Evolutionary conservation across 805 yeast species (phyloP), one percentile per base, ranked within the genome.

Genomic region (Wickerhamiella lipophila): DNA sequence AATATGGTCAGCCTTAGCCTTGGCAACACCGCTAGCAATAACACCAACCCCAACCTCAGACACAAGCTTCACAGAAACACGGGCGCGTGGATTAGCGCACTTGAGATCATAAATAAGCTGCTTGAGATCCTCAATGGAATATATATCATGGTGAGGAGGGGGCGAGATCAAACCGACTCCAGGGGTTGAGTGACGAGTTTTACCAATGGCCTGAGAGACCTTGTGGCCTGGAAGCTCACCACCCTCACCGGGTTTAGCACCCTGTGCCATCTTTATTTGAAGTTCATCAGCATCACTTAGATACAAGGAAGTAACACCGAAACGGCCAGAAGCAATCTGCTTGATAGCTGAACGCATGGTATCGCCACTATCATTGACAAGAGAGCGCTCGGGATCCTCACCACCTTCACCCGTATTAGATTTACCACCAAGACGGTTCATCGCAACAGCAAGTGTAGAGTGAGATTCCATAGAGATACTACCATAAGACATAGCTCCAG

Each of bases 401-500:
- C 98, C 98, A 73, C 98, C 98, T 73, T 89, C 98, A 72, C 98
- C 98, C 53, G 97, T 88, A 67, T 89, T 89, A 44, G 96, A 86
- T 68, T 88, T 92, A 58, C 96, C 98, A 48, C 97, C 97, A 55
- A 89, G 74, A 65, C 97, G 75, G 72, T 89, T 89, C 98, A 89
- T 89, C 42, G 98, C 98, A 49, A 89, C 94, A 12, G 98, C 98
- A 58, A 89, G 71, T 9, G 98, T 89, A 3, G 96, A 86, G 68
- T 89, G 98, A 2, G 96, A 88, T 68, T 89, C 98, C 95, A 88
- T 83, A 3, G 97, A 89, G 62, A 89, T 89, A 44, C 97, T 89
- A 62, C 98, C 98, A 63, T 92, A 89, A 1, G 96, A 88, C 98
- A 89, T 89, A 47, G 98, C 98, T 70, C 98, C 98, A n/a, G 98